A percentile compares a stretch with the other conserved stretches of the same genome.
Conservation (phyloP, 345 rosid genomes). For the Populus ilicifolia region DNA sequence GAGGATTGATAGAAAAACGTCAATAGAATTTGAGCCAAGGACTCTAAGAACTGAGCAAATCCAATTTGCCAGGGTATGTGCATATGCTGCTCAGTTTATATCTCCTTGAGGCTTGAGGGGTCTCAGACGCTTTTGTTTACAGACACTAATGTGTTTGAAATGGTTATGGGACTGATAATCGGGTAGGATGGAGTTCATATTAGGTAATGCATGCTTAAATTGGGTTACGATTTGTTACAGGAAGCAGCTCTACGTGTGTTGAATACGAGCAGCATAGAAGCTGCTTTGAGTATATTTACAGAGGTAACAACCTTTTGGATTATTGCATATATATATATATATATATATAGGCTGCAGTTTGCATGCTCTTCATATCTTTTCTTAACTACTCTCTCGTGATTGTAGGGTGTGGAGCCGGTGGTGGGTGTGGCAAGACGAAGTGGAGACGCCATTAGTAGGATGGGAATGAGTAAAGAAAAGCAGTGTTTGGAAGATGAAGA, state of each 20-base stretch:
- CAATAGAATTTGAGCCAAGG: constrained; percentile 48
- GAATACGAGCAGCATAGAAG: constrained; percentile 38
- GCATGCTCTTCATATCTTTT: background rate
- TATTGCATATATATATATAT: background rate
- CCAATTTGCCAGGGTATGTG: constrained; percentile 40
- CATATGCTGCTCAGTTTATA: background rate
- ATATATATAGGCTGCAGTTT: background rate
- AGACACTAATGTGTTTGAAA: background rate
- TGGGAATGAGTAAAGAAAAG: background rate
- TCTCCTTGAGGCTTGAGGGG: background rate
- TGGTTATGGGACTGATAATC: background rate
- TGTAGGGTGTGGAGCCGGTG: constrained; percentile 39
- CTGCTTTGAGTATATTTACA: constrained; percentile 44
- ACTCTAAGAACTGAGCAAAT: constrained; percentile 40
- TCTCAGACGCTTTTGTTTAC: too few relatives aligned
- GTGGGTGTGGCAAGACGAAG: background rate
- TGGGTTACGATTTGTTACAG: constrained; percentile 13
- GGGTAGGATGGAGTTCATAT: too few relatives aligned
- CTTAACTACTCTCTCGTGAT: too few relatives aligned
- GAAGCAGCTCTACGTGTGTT: constrained; percentile 50
- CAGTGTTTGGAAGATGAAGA: background rate
- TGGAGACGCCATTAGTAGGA: background rate
- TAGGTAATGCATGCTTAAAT: background rate
- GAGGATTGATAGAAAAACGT: constrained; percentile 31
- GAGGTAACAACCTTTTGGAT: constrained; percentile 21